Conservation (phyloP, 2,329 filamentous ascomycete genomes). For the Periconia macrospinosa region DNA sequence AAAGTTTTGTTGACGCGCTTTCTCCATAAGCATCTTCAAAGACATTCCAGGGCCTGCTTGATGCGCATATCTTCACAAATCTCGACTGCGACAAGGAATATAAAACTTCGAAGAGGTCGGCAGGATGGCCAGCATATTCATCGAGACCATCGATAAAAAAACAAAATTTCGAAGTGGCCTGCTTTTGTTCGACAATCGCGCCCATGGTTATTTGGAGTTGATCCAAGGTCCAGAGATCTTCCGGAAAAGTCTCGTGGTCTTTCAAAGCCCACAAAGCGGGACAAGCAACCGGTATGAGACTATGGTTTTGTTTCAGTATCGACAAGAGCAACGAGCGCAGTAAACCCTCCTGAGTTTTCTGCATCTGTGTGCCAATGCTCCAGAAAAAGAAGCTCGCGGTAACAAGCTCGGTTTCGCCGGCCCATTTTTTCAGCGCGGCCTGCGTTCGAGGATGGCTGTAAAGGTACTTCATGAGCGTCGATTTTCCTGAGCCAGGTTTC, state of each 20-base stretch:
- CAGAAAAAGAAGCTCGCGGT: constrained; percentile 1
- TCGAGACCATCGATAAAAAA: constrained; percentile 22
- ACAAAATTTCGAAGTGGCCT: constrained; percentile 13
- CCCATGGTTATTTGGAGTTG: constrained; percentile 1
- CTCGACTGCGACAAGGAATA: constrained; percentile 1
- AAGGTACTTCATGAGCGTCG: not conserved
- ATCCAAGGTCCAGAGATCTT: constrained; percentile 1
- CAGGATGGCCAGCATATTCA: constrained; percentile 14
- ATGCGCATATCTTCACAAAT: constrained; percentile 21
- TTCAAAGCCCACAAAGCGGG: not conserved
- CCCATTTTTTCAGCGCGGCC: not conserved
- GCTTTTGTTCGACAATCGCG: not conserved
- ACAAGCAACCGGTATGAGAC: not conserved
- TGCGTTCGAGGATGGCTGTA: not conserved
- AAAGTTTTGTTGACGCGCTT: not conserved
- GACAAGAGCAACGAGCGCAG: constrained; percentile 23
- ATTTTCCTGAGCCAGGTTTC: not conserved
- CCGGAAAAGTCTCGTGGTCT: not conserved
- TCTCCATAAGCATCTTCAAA: constrained; percentile 10
- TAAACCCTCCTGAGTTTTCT: constrained; percentile 20
- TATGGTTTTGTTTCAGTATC: constrained; percentile 7
- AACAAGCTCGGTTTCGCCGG: not conserved
- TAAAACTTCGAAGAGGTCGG: constrained; percentile 15
- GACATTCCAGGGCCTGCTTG: constrained; percentile 17
- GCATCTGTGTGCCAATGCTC: constrained; percentile 17